Base-by-base conservation (phyloP, 768 basidiomycete genomes). In the Boletus sp. region DNA sequence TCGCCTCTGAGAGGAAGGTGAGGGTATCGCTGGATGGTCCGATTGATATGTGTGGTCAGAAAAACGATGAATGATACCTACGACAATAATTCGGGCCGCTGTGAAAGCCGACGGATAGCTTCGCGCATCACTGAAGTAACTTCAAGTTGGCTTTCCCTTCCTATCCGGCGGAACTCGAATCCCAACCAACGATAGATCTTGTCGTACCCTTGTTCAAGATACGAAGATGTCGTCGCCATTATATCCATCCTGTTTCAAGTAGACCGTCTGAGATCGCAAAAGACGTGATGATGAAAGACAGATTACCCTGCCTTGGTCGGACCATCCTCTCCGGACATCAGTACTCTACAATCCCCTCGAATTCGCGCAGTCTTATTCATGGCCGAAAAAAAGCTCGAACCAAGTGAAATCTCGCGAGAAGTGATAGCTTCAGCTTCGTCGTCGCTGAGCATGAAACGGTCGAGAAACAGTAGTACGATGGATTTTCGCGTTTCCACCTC, bases 331-430 rank as follows among this genome's bases (percentile, higher is more conserved):
- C 91, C 92, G 4, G 87, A 80, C 82, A 98, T 87, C 8, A 99
- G 77, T 2, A 93, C 83, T 43, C 85, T 77, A 67, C 94, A 97
- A 65, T 97, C 93, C 13, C 79, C 79, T 33, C 93, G 79, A 56
- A 99, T 95, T 41, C 74, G 75, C 62, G 90, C 87, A 0, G 90
- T 86, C 66, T 88, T 88, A 70, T 92, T 88, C 85, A 98, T 89
- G 0, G 90, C 89, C 3, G 78, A 73, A 67, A 98, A 98, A 64
- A 99, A 87, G 2, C 75, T 76, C 6, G 76, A 67, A 0, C 88
- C 87, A 17, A 97, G 77, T 6, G 87, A 81, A 5, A 94, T 79
- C 30, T 95, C 87, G 35, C 92, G 75, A 10, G 90, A 92, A 0
- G 83, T 83, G 37, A 99, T 76, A 0, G 87, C 83, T 30, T 87